Conservation (phyloP, 2,329 filamentous ascomycete genomes). For the Penicillium palitans region DNA sequence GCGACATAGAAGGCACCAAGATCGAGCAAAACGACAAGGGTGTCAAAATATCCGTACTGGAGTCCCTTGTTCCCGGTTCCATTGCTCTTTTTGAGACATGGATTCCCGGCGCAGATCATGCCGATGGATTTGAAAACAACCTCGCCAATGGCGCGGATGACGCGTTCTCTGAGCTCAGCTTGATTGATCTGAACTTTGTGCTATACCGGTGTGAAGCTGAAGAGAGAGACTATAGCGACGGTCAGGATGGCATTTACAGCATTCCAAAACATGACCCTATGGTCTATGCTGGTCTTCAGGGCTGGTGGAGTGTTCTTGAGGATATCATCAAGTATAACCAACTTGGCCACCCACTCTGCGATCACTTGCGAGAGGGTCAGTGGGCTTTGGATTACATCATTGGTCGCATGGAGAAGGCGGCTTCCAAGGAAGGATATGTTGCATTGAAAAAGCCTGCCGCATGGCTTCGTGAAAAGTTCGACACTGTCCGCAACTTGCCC, state of each 20-base stretch:
- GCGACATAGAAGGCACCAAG: slow-evolving; percentile 70
- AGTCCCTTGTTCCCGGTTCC: slow-evolving; percentile 86
- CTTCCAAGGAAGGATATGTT: slow-evolving; percentile 62
- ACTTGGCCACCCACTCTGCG: slow-evolving; percentile 87
- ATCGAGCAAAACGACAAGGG: slow-evolving; percentile 72
- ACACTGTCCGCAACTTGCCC: slow-evolving; percentile 80
- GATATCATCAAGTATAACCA: slow-evolving; percentile 85
- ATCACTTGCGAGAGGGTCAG: slow-evolving; percentile 85
- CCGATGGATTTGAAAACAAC: slow-evolving; percentile 78
- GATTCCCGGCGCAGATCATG: slow-evolving; percentile 85
- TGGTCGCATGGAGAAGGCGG: slow-evolving; percentile 71
- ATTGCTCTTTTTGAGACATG: slow-evolving; percentile 96
- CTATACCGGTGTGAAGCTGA: slow-evolving; percentile 91
- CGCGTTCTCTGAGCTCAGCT: slow-evolving; percentile 71
- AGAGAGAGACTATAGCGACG: slow-evolving; percentile 74
- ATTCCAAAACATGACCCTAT: slow-evolving; percentile 81
- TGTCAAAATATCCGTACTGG: slow-evolving; percentile 76
- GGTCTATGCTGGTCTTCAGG: slow-evolving; percentile 95
- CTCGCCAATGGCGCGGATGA: slow-evolving; percentile 77
- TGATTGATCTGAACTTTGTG: slow-evolving; percentile 86
- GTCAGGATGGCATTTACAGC: slow-evolving; percentile 82
- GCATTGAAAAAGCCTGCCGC: slow-evolving; percentile 64
- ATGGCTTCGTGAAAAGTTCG: slow-evolving; percentile 83
- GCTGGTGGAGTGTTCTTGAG: slow-evolving; percentile 93
- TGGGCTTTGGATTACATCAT: slow-evolving; percentile 92